A percentile compares a stretch with the other conserved stretches of the same genome.
phyloP scores from a whole-genome alignment of 305 asterid species.

The Fraxinus xanthoxyloides region DNA sequence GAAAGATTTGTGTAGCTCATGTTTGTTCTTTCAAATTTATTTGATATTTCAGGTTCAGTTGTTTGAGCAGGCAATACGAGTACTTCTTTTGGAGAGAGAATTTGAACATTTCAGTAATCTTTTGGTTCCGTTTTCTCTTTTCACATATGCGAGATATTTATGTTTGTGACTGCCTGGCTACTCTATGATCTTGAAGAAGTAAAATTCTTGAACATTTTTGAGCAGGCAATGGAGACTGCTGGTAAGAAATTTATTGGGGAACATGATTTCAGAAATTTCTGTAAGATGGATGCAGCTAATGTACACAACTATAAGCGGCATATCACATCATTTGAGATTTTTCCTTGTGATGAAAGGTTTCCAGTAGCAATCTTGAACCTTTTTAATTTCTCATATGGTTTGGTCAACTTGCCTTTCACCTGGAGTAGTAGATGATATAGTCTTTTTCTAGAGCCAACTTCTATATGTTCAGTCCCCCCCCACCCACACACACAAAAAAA shows the following conservation, averaged over 20 bases:
- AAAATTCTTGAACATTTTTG: conserved; percentile 19
- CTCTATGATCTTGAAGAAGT: conserved; percentile 14
- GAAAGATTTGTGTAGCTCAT: conserved; percentile 9
- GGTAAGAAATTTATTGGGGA: conserved; percentile 80
- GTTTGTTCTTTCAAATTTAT: conserved; percentile 13
- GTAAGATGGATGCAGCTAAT: conserved; percentile 96
- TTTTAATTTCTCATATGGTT: not conserved
- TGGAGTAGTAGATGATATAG: not conserved
- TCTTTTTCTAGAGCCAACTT: not conserved
- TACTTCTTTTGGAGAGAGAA: conserved; percentile 89
- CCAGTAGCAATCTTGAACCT: conserved; percentile 21
- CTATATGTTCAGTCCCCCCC: not conserved
- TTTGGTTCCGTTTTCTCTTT: conserved; percentile 19
- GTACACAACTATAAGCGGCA: conserved; percentile 77
- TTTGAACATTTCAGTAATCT: conserved; percentile 57
- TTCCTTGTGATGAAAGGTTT: conserved; percentile 73
- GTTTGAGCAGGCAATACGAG: conserved; percentile 85
- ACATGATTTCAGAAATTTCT: conserved; percentile 95
- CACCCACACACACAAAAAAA: not conserved
- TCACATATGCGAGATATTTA: conserved; percentile 7
- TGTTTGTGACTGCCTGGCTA: conserved; percentile 5
- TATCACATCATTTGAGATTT: conserved; percentile 59
- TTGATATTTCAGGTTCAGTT: conserved; percentile 73
- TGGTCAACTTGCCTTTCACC: not conserved
- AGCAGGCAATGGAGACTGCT: conserved; percentile 83